Percentiles rank a stretch among this genome's conserved stretches.
phyloP scores from a whole-genome alignment of 768 basidiomycete species.

The Suillus plorans region DNA sequence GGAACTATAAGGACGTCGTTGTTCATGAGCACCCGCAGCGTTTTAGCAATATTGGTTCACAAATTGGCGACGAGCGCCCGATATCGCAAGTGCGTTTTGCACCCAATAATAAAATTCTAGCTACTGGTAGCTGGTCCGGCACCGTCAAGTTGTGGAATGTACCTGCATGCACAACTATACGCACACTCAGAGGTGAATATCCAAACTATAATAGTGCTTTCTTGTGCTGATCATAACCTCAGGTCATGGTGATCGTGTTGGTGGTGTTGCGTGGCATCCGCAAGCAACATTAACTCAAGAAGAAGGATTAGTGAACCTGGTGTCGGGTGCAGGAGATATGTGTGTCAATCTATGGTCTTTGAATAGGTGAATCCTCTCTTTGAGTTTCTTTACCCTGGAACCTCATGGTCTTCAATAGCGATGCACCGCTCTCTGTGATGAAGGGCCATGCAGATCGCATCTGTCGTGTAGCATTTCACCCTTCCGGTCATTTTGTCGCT shows the following conservation, averaged over 20 bases:
- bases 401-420: constrained; percentile 44
- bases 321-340: constrained; percentile 87
- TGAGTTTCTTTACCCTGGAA: not conserved
- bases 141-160: constrained; percentile 95
- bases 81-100: constrained; percentile 93
- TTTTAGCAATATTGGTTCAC: constrained; percentile 91
- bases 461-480: constrained; percentile 94
- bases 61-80: constrained; percentile 96
- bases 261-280: constrained; percentile 98
- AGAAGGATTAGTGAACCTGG: constrained; percentile 73
- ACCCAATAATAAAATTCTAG: constrained; percentile 84
- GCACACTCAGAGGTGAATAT: constrained; percentile 66
- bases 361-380: constrained; percentile 53
- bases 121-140: constrained; percentile 96
- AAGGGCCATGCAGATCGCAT: constrained; percentile 90
- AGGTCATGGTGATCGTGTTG: constrained; percentile 90
- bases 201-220: not conserved
- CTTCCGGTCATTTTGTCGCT: constrained; percentile 89
- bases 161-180: constrained; percentile 80
- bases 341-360: constrained; percentile 88
- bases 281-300: constrained; percentile 76
- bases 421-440: constrained; percentile 81
- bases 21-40: constrained; percentile 46
- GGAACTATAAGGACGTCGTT: not conserved
- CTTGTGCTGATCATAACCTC: constrained; percentile 13